Conservation (phyloP, 116 monocot species). For the Papilionanthe hybrid region DNA sequence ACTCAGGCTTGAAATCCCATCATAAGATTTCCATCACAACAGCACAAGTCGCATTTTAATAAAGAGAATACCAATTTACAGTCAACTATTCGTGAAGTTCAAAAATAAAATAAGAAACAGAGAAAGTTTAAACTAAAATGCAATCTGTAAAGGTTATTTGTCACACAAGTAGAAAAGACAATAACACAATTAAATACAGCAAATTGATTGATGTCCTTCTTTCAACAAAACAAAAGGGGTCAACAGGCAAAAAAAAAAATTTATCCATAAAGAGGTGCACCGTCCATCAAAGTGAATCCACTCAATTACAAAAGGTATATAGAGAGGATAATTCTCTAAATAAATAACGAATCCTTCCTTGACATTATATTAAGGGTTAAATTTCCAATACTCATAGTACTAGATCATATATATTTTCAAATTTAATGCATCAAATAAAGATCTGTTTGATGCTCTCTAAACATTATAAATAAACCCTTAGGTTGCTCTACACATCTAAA, state of each 20-base stretch:
- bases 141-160: not conserved
- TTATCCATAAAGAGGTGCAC: not conserved
- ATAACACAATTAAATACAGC: not conserved
- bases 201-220: not conserved
- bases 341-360: not conserved
- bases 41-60: no score
- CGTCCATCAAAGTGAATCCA: slow-evolving; percentile 3
- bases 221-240: not conserved
- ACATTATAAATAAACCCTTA: no score
- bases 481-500: no score
- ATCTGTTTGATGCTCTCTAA: no score
- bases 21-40: no score
- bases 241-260: not conserved
- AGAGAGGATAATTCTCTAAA: not conserved
- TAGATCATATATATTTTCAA: no score
- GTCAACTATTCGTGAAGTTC: no score
- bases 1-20: no score
- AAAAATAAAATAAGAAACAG: not conserved
- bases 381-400: no score
- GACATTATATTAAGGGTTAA: no score
- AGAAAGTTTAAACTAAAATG: not conserved
- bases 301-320: not conserved
- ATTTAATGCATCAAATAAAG: no score
- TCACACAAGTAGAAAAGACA: not conserved
- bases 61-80: no score